Evolutionary conservation across 2,329 filamentous ascomycete genomes (phyloP).

Genomic region (Penicillium sp.): DNA sequence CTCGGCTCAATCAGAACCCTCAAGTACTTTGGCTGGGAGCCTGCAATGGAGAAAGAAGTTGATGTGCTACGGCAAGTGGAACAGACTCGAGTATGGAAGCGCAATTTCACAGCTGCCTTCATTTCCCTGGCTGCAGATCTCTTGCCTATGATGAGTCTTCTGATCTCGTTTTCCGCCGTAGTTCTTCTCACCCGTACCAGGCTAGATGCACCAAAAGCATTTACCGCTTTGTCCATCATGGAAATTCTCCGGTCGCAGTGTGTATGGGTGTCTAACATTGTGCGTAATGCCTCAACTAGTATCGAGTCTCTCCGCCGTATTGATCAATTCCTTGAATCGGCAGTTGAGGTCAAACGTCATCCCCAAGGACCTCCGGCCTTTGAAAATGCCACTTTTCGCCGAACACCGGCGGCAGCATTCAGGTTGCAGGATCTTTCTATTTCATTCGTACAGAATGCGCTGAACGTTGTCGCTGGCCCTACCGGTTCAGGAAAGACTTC

Average conservation of each 20-base stretch:
- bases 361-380: conserved; percentile 50
- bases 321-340: conserved; percentile 53
- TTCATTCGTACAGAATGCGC: conserved; percentile 51
- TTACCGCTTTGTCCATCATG: conserved; percentile 54
- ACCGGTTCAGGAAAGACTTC: conserved; percentile 59
- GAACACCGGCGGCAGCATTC: conserved; percentile 51
- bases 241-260: conserved; percentile 53
- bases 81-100: conserved; percentile 53
- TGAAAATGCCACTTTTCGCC: conserved; percentile 46
- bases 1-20: conserved; percentile 55
- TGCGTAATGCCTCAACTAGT: conserved; percentile 41
- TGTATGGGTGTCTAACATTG: conserved; percentile 47
- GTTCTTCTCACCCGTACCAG: conserved; percentile 46
- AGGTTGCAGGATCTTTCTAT: conserved; percentile 39
- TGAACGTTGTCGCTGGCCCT: conserved; percentile 54
- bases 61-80: conserved; percentile 49
- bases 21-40: conserved; percentile 61
- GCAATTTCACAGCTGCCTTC: conserved; percentile 41
- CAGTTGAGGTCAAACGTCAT: conserved; percentile 47
- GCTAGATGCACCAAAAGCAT: conserved; percentile 55
- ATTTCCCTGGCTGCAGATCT: conserved; percentile 51
- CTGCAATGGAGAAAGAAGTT: conserved; percentile 50
- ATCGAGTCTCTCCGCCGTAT: conserved; percentile 50
- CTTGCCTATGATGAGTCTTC: conserved; percentile 50
- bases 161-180: conserved; percentile 54